Evolutionary conservation across 2,329 filamentous ascomycete genomes (phyloP).

Genomic region (Epicoccum sorghinum): DNA sequence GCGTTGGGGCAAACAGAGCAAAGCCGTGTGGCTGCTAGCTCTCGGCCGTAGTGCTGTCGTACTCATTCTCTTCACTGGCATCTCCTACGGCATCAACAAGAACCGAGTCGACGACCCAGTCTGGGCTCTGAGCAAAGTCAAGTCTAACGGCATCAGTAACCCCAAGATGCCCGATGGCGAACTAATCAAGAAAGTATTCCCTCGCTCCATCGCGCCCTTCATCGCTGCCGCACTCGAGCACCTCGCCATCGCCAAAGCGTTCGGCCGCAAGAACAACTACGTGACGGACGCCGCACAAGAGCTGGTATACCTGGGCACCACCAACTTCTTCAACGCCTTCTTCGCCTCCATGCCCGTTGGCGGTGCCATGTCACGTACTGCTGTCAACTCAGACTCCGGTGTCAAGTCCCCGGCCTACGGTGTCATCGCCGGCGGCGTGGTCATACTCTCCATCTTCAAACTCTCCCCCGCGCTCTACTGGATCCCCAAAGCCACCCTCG

Average conservation of each 20-base stretch:
- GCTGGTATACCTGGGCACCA: constrained; percentile 66
- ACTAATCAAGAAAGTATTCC: constrained; percentile 61
- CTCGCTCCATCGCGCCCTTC: constrained; percentile 64
- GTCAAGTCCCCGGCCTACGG: constrained; percentile 68
- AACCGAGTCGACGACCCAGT: constrained; percentile 53
- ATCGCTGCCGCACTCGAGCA: constrained; percentile 68
- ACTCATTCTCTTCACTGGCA: constrained; percentile 66
- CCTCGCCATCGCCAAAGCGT: constrained; percentile 68
- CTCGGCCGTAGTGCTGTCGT: constrained; percentile 67
- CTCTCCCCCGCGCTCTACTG: constrained; percentile 67
- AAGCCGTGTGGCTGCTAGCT: constrained; percentile 63
- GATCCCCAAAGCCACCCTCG: constrained; percentile 70
- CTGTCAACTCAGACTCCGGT: constrained; percentile 69
- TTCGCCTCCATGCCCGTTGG: constrained; percentile 70
- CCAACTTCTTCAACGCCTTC: constrained; percentile 69
- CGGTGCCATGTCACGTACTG: constrained; percentile 70
- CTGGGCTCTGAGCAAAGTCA: constrained; percentile 65
- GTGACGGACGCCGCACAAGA: constrained; percentile 69
- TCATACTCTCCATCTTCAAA: constrained; percentile 67
- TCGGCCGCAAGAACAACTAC: constrained; percentile 67
- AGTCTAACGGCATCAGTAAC: constrained; percentile 60
- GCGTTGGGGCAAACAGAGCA: constrained; percentile 64
- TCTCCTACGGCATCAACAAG: constrained; percentile 68
- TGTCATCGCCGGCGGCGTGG: constrained; percentile 65
- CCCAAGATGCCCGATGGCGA: constrained; percentile 56